Conservation (phyloP, 345 rosid genomes). For the Gossypium herbaceum region DNA sequence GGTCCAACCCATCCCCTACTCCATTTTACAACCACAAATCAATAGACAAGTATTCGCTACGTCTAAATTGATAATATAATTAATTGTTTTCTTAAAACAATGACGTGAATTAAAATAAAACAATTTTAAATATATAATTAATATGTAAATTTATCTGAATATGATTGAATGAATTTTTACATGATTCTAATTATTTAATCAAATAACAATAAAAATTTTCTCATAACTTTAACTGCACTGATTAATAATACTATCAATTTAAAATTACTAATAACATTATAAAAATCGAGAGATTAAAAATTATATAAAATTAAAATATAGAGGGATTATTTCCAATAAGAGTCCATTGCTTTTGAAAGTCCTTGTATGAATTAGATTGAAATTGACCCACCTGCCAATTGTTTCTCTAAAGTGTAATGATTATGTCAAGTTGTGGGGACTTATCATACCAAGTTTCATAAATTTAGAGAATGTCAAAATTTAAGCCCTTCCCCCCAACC, state of each 20-base stretch:
- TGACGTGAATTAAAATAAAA: too few species aligned
- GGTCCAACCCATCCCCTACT: constrained; percentile 22
- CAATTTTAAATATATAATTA: too few species aligned
- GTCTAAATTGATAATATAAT: background rate
- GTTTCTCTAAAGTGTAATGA: constrained; percentile 17
- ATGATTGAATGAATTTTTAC: too few species aligned
- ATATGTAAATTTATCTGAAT: too few species aligned
- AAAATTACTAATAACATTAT: too few species aligned
- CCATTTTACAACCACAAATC: constrained; percentile 18
- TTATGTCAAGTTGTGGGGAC: constrained; percentile 15
- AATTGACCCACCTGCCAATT: constrained; percentile 20
- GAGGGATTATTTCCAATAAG: background rate
- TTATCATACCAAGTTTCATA: background rate
- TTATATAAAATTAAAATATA: too few species aligned
- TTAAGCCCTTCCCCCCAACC: background rate
- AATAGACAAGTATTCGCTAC: background rate
- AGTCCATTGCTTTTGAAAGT: constrained; percentile 12
- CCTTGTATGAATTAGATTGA: constrained; percentile 19
- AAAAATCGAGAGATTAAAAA: too few species aligned
- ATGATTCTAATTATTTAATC: too few species aligned
- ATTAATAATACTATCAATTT: too few species aligned
- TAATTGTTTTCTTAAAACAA: too few species aligned
- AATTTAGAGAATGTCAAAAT: background rate
- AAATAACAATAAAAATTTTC: too few species aligned
- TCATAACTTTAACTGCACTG: too few species aligned